These are phyloP conservation scores for Fusarium sp. DNA, from an alignment of 2,329 filamentous ascomycete genomes.

Conservation along the genomic window DNA sequence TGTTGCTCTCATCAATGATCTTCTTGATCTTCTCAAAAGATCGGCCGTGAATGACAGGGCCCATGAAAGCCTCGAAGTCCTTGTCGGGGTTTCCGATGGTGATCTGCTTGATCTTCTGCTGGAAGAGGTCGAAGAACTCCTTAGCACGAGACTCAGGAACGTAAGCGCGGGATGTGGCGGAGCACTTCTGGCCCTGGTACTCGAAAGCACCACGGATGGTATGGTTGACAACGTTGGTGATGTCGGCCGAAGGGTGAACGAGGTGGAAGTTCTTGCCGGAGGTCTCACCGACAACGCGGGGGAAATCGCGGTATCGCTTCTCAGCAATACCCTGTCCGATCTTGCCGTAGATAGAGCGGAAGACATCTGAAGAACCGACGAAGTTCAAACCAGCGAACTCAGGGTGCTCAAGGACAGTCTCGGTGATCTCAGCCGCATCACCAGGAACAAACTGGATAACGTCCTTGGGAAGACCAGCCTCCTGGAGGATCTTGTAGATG, in stretches of 20 bases:
- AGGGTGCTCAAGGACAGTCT: constrained; percentile 78
- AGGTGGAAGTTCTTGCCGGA: constrained; percentile 96
- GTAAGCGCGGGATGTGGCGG: constrained; percentile 84
- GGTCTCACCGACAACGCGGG: constrained; percentile 89
- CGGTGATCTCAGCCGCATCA: constrained; percentile 85
- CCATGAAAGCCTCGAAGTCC: constrained; percentile 81
- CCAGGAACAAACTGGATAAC: constrained; percentile 96
- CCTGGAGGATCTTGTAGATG: constrained; percentile 88
- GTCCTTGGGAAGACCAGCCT: constrained; percentile 87
- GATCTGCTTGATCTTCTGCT: constrained; percentile 75
- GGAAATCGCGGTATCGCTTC: constrained; percentile 86
- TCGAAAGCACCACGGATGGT: constrained; percentile 90
- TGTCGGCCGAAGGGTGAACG: constrained; percentile 80
- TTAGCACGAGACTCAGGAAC: constrained; percentile 82
- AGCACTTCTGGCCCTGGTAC: constrained; percentile 93
- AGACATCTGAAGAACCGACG: constrained; percentile 91
- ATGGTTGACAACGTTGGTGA: constrained; percentile 84
- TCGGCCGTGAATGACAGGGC: constrained; percentile 84
- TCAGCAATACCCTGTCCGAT: constrained; percentile 85
- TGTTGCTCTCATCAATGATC: constrained; percentile 84
- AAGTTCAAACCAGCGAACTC: constrained; percentile 94
- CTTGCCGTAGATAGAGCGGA: constrained; percentile 87
- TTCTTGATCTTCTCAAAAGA: constrained; percentile 84
- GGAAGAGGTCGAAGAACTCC: constrained; percentile 75
- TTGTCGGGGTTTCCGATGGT: constrained; percentile 77